Evolutionary conservation across 2,329 filamentous ascomycete species (phyloP).

Genomic region (Aspergillus eucalypticola): DNA sequence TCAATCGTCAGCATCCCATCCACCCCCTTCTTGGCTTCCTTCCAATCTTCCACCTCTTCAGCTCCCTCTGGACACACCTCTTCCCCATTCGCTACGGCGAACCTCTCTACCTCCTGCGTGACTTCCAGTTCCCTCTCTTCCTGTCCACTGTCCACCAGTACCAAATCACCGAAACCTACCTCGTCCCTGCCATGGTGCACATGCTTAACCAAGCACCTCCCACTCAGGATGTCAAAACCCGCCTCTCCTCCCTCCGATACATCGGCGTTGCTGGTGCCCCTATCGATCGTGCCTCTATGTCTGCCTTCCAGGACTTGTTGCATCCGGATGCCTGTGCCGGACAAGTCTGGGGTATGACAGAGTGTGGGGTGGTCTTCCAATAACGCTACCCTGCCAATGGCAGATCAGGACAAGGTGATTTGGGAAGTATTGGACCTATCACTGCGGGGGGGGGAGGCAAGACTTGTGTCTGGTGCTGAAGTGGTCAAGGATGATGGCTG

Average conservation of each 20-base stretch:
- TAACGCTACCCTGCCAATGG: slow-evolving; percentile 18
- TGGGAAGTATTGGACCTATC: slow-evolving; percentile 46
- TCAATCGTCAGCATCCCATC: background rate
- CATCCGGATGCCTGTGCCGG: slow-evolving; percentile 38
- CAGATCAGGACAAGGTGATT: slow-evolving; percentile 29
- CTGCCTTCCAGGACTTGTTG: slow-evolving; percentile 39
- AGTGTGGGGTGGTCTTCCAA: slow-evolving; percentile 44
- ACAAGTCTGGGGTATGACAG: slow-evolving; percentile 54
- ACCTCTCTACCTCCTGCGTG: slow-evolving; percentile 45
- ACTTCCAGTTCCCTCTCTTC: slow-evolving; percentile 39
- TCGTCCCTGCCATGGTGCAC: slow-evolving; percentile 43
- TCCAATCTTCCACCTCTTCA: slow-evolving; percentile 53
- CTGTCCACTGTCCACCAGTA: slow-evolving; percentile 33
- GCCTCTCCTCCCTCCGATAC: slow-evolving; percentile 40
- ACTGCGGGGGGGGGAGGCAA: slow-evolving; percentile 36
- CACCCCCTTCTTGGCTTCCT: slow-evolving; percentile 30
- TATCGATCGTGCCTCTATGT: slow-evolving; percentile 38
- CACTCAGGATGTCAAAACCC: slow-evolving; percentile 2
- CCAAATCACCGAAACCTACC: slow-evolving; percentile 44
- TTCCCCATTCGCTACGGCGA: slow-evolving; percentile 42
- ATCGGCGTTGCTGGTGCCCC: slow-evolving; percentile 48
- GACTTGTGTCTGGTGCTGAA: slow-evolving; percentile 20
- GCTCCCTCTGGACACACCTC: slow-evolving; percentile 41
- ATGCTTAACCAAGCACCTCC: slow-evolving; percentile 24
- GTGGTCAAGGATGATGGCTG: slow-evolving; percentile 16